phyloP scores from a whole-genome alignment of 257 asterid species.

The Solanum neorickii region DNA sequence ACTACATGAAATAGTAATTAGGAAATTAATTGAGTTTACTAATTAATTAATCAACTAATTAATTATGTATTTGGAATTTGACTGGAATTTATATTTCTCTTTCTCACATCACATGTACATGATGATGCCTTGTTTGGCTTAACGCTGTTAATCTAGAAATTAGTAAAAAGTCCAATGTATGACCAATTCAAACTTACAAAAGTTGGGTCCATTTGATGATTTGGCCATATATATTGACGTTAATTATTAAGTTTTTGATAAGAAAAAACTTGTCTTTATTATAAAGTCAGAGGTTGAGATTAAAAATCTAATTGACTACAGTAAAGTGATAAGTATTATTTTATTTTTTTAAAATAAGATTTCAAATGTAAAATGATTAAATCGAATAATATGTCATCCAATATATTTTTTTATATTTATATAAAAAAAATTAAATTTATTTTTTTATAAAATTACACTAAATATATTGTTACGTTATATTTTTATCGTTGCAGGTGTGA shows the following conservation, averaged over 20 bases:
- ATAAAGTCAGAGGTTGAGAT: not conserved
- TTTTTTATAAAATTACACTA: too few species aligned
- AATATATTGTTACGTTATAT: not conserved
- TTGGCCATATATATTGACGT: not conserved
- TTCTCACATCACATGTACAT: not conserved
- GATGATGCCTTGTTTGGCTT: not conserved
- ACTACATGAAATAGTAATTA: not conserved
- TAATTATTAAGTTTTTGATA: constrained; percentile 1
- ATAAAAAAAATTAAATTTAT: too few species aligned
- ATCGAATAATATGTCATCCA: not conserved
- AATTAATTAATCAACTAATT: not conserved
- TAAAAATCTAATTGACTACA: accelerated
- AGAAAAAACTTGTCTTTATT: not conserved
- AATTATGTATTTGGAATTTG: not conserved
- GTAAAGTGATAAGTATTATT: not conserved
- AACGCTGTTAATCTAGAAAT: not conserved
- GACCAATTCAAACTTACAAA: constrained; percentile 23
- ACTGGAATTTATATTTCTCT: not conserved
- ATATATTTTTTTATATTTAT: too few species aligned
- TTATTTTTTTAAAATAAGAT: too few species aligned
- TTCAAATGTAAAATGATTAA: too few species aligned
- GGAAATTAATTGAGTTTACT: not conserved
- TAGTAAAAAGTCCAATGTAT: not conserved
- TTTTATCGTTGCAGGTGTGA: not conserved
- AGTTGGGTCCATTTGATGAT: not conserved